These are phyloP conservation scores for Prosopis cineraria DNA, from an alignment of 306 rosid species.

Conservation along the genomic window DNA sequence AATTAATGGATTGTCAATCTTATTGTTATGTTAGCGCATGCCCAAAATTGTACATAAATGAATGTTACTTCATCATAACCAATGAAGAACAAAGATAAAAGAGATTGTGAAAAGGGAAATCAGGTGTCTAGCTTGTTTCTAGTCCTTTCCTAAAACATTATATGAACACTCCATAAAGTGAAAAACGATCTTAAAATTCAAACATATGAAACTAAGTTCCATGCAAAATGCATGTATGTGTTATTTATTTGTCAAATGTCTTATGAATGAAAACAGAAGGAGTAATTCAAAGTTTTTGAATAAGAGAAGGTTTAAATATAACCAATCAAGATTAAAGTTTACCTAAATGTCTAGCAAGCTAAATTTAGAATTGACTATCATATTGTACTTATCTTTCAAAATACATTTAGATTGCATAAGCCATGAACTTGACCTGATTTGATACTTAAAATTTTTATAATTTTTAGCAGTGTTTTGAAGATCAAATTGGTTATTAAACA, in stretches of 20 bases:
- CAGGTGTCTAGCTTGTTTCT: background rate
- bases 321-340: no score
- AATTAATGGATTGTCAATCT: background rate
- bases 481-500: background rate
- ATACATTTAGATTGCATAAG: background rate
- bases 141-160: background rate
- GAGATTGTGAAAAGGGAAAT: background rate
- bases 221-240: no score
- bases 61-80: background rate
- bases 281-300: no score
- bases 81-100: background rate
- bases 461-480: background rate
- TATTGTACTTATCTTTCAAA: no score
- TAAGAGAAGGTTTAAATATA: no score
- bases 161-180: no score
- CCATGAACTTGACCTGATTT: background rate
- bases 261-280: no score
- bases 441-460: background rate
- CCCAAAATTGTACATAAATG: background rate
- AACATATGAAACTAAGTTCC: no score
- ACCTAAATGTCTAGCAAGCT: no score
- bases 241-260: no score
- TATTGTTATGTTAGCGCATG: constrained; percentile 20
- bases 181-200: no score
- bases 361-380: no score